Percentiles rank a stretch among this genome's conserved stretches.
phyloP scores from a whole-genome alignment of 441 rosid species.

The Populus hybrid region DNA sequence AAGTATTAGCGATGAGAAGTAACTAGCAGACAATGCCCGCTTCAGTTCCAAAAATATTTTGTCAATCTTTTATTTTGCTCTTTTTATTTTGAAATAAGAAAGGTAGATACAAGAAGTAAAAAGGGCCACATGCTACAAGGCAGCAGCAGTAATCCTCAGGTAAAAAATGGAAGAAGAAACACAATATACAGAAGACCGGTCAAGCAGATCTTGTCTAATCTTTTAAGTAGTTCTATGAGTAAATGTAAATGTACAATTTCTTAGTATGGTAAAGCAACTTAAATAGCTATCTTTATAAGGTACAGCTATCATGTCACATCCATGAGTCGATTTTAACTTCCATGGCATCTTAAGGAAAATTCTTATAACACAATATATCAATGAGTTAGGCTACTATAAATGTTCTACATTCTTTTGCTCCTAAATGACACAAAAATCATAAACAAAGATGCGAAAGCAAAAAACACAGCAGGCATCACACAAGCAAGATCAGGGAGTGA shows the following conservation, averaged over 20 bases:
- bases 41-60: not conserved
- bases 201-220: not conserved
- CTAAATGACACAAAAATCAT: too few relatives aligned
- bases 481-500: too few relatives aligned
- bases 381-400: too few relatives aligned
- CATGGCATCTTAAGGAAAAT: not conserved
- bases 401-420: too few relatives aligned
- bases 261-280: not conserved
- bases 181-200: not conserved
- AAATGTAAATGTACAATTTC: not conserved
- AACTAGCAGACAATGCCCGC: not conserved
- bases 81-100: not conserved
- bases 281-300: not conserved
- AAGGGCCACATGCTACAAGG: not conserved
- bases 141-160: not conserved
- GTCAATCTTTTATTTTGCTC: not conserved
- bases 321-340: not conserved
- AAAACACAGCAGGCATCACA: too few relatives aligned
- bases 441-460: too few relatives aligned
- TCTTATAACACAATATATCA: not conserved
- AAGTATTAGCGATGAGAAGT: not conserved
- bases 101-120: not conserved
- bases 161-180: not conserved
- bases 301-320: not conserved
- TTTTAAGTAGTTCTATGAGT: not conserved